A percentile compares a stretch with the other conserved stretches of the same genome.
Conservation (phyloP, 2,329 filamentous ascomycete genomes). For the Ophiostoma piceae region DNA sequence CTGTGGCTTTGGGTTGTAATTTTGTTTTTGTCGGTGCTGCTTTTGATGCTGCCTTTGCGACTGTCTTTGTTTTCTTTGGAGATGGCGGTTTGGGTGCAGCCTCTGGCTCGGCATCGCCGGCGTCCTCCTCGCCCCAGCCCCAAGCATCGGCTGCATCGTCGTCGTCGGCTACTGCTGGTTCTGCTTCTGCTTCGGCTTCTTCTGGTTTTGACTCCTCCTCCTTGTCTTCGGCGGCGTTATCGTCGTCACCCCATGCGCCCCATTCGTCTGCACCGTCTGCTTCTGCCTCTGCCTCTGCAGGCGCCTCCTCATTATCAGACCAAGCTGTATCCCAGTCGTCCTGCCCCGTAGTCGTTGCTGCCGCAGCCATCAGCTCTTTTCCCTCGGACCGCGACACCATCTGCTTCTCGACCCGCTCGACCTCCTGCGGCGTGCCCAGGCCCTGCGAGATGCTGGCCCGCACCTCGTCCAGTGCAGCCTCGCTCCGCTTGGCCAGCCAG, state of each 20-base stretch:
- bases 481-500: conserved; percentile 81
- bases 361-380: conserved; percentile 51
- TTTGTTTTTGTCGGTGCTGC: conserved; percentile 3
- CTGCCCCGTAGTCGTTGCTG: conserved; percentile 39
- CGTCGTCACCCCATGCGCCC: conserved; percentile 34
- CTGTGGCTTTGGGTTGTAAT: not conserved
- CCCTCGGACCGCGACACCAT: conserved; percentile 64
- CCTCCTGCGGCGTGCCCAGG: conserved; percentile 60
- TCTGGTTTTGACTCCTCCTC: conserved; percentile 27
- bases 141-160: conserved; percentile 61
- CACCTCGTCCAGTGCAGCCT: conserved; percentile 69
- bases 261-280: conserved; percentile 38
- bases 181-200: not conserved
- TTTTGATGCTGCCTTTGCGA: conserved; percentile 10
- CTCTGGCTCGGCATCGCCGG: not conserved
- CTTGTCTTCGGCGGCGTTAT: conserved; percentile 36
- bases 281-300: conserved; percentile 29
- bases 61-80: conserved; percentile 3
- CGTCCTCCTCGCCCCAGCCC: conserved; percentile 76
- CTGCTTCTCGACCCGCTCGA: conserved; percentile 81
- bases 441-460: conserved; percentile 61
- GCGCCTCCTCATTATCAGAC: conserved; percentile 59
- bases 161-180: conserved; percentile 9
- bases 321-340: conserved; percentile 75
- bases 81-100: not conserved